Evolutionary conservation across 148 eudicot genomes (phyloP), one percentile per base, ranked within the genome.

Genomic region (Fagopyrum homotropicum): DNA sequence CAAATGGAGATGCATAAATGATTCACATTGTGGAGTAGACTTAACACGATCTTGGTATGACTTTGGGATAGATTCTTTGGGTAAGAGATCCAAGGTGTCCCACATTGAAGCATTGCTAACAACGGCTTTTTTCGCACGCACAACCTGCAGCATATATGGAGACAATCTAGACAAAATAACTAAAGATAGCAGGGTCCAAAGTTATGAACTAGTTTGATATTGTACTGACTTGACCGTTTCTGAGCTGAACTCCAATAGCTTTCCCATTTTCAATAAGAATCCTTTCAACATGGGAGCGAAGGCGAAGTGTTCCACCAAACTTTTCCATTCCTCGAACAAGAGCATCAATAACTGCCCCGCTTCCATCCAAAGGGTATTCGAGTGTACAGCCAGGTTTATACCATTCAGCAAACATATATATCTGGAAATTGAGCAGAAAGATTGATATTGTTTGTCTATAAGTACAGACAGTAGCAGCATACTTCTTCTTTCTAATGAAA

Each of bases 351-450:
- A 95, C 46, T 66, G 92, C 98, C 60, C 97, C 98, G 76, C 82
- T 92, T 82, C 98, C 98, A 48, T 89, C 92, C 75, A 95, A 77
- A 77, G 98, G 98, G 83, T 95, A 95, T 82, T 95, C 98, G 45
- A 95, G 86, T 76, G 76, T 79, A 79, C 96, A 88, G 60, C 97
- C 97, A 59, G 98, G 97, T 83, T 95, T 95, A 85, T 95, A 95
- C 98, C 98, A 95, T 86, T 95, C 98, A 12, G 98, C 91, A 82
- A 95, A 92, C 98, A 95, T 95, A 85, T 95, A 95, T 68, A 95
- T 84, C 98, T 95, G 83, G 69, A 85, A 76, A 77, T n/a, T 60
- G 9, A 66, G 71, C 47, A 14, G 19, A 66, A 43, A 66, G 35
- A 63, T 29, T 35, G 69, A 26, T 63, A 26, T 35, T 5, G 6